These are phyloP conservation scores for Boletus huronensis DNA, from an alignment of 768 basidiomycete species.

Conservation along the genomic window DNA sequence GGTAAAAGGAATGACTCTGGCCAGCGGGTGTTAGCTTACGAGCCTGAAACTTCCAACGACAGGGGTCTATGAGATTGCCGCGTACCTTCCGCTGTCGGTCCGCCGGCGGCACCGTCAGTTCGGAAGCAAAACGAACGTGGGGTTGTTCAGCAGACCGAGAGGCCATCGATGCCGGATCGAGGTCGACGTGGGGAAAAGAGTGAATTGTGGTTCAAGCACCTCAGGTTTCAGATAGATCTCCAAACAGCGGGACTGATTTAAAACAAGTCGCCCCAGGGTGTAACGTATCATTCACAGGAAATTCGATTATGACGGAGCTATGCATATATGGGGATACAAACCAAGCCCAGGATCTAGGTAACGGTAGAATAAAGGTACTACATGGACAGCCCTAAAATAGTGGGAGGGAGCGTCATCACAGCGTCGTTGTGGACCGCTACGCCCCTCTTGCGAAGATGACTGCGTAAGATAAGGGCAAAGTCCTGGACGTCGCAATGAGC, in stretches of 20 bases:
- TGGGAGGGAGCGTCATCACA: background rate
- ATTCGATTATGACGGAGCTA: conserved; percentile 11
- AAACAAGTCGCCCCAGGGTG: conserved; percentile 2
- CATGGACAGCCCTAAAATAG: background rate
- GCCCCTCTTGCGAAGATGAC: conserved; percentile 3
- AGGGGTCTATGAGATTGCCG: background rate
- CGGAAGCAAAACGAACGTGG: conserved; percentile 33
- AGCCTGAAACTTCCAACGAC: background rate
- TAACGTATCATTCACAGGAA: conserved; percentile 3
- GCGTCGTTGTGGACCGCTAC: background rate
- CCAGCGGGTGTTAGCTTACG: background rate
- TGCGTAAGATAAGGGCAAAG: conserved; percentile 20
- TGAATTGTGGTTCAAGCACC: background rate
- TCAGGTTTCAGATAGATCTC: background rate
- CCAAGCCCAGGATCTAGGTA: conserved; percentile 4
- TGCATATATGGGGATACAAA: conserved; percentile 6
- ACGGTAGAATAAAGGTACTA: background rate
- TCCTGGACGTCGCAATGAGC: conserved; percentile 17
- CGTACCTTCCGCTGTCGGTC: conserved; percentile 34
- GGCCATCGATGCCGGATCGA: conserved; percentile 25
- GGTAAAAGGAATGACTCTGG: conserved; percentile 34
- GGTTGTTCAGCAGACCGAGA: conserved; percentile 9
- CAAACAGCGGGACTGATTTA: conserved; percentile 6
- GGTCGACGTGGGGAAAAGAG: background rate
- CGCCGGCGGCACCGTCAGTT: conserved; percentile 30